These are phyloP conservation scores for button mushroom (Agaricus bisporus) DNA, from an alignment of 768 basidiomycete genomes.

Conservation along the genomic window DNA sequence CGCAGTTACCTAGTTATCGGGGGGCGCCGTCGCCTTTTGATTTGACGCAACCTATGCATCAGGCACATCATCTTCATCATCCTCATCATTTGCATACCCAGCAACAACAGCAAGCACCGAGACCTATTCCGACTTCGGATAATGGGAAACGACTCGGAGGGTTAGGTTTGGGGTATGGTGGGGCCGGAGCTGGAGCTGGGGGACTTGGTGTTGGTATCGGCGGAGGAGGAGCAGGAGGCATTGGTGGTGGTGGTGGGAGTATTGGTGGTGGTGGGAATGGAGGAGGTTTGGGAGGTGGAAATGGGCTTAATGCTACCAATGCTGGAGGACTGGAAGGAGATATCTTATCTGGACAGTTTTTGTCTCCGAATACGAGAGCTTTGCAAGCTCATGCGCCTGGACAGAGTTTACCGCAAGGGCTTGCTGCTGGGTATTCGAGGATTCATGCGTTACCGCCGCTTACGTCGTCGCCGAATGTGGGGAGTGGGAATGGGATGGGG, in stretches of 20 bases:
- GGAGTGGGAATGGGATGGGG: conserved; percentile 12
- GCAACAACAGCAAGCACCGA: conserved; percentile 15
- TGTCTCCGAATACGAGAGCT: conserved; percentile 72
- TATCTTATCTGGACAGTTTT: conserved; percentile 22
- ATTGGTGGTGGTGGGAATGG: background rate
- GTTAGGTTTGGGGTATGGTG: conserved; percentile 14
- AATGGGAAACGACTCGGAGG: background rate
- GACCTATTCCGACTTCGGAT: conserved; percentile 21
- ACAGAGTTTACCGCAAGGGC: conserved; percentile 85
- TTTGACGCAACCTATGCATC: conserved; percentile 34
- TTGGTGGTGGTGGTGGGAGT: conserved; percentile 32
- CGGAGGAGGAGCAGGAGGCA: conserved; percentile 28
- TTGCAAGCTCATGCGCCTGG: conserved; percentile 86
- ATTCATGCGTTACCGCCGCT: conserved; percentile 68
- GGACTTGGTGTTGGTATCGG: conserved; percentile 33
- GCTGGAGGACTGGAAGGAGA: conserved; percentile 11
- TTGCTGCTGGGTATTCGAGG: conserved; percentile 86
- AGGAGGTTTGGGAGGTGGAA: background rate
- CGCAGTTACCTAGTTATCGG: conserved; percentile 31
- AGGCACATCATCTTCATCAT: conserved; percentile 14
- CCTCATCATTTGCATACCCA: no score
- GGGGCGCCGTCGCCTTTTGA: conserved; percentile 39
- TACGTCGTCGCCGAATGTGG: conserved; percentile 27
- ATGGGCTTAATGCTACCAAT: background rate
- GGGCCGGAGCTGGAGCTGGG: conserved; percentile 16